phyloP scores from a whole-genome alignment of 768 basidiomycete genomes.

The Macrocybe gigantea region DNA sequence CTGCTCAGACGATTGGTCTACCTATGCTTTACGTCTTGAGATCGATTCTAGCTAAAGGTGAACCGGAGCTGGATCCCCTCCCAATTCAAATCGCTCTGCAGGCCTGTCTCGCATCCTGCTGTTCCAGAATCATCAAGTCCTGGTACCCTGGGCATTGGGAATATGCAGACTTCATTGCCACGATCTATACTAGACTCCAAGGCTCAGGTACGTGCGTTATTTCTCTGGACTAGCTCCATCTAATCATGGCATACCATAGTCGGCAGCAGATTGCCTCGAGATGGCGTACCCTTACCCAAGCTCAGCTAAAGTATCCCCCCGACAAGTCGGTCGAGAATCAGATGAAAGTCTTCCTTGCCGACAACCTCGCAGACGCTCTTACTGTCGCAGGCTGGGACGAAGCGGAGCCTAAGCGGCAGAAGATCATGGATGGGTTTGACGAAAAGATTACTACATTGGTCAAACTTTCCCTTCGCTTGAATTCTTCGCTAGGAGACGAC shows the following conservation, averaged over 20 bases:
- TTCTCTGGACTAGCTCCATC: not conserved
- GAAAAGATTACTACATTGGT: conserved; percentile 17
- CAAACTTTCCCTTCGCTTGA: conserved; percentile 23
- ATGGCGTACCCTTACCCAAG: conserved; percentile 23
- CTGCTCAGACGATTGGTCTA: conserved; percentile 21
- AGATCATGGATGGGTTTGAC: conserved; percentile 9
- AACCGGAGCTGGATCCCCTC: conserved; percentile 24
- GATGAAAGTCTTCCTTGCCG: conserved; percentile 8
- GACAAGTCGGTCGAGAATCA: conserved; percentile 12
- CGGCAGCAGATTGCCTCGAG: conserved; percentile 13
- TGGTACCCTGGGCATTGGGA: conserved; percentile 40
- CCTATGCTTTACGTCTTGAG: conserved; percentile 22
- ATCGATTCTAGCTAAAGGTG: conserved; percentile 22
- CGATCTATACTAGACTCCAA: conserved; percentile 28
- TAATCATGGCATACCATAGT: conserved; percentile 7
- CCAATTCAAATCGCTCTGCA: conserved; percentile 34
- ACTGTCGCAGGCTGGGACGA: conserved; percentile 22
- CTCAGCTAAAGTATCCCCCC: conserved; percentile 14
- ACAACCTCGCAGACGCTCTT: conserved; percentile 15
- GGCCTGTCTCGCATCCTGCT: conserved; percentile 32
- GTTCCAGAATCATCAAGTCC: conserved; percentile 31
- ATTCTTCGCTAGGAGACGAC: conserved; percentile 18
- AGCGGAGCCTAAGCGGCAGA: conserved; percentile 1
- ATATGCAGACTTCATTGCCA: conserved; percentile 31
- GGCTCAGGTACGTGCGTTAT: conserved; percentile 23